These are phyloP conservation scores for Omphalea diandra DNA, from an alignment of 441 rosid genomes.

Conservation along the genomic window DNA sequence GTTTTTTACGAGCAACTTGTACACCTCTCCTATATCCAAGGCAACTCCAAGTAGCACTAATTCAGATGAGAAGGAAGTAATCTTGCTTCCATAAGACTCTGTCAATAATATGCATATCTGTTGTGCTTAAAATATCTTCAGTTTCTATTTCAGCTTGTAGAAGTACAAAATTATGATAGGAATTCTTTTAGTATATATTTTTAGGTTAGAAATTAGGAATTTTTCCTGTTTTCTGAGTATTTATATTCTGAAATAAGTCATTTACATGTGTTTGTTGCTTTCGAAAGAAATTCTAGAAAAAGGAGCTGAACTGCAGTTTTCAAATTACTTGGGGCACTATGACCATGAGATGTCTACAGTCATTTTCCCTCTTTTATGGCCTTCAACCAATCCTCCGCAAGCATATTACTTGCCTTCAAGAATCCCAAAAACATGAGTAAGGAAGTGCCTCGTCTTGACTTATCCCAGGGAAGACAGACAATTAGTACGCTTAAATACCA, in stretches of 20 bases:
- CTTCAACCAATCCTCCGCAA: background rate
- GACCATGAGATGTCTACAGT: constrained; percentile 4
- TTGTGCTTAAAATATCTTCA: background rate
- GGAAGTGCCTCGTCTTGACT: background rate
- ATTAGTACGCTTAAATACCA: background rate
- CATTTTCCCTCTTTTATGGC: constrained; percentile 1
- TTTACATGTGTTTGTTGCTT: too few species aligned
- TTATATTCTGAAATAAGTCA: too few species aligned
- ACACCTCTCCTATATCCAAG: background rate
- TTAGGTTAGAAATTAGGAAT: too few species aligned
- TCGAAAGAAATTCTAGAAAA: too few species aligned
- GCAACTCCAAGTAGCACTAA: constrained; percentile 1
- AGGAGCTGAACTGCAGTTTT: too few species aligned
- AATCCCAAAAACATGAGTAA: constrained; percentile 1
- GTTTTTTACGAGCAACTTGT: constrained; percentile 6
- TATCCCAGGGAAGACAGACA: constrained; percentile 3
- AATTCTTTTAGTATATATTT: too few species aligned
- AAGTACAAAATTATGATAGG: background rate
- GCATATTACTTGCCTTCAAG: background rate
- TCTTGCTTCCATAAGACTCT: constrained; percentile 1
- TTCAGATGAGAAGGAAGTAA: constrained; percentile 3
- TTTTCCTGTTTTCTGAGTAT: too few species aligned
- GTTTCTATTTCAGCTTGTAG: background rate
- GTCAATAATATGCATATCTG: constrained; percentile 10
- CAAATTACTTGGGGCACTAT: background rate